Base-by-base conservation (phyloP, 352 stramenopile genomes). In the Globisporangium megalacanthum region DNA sequence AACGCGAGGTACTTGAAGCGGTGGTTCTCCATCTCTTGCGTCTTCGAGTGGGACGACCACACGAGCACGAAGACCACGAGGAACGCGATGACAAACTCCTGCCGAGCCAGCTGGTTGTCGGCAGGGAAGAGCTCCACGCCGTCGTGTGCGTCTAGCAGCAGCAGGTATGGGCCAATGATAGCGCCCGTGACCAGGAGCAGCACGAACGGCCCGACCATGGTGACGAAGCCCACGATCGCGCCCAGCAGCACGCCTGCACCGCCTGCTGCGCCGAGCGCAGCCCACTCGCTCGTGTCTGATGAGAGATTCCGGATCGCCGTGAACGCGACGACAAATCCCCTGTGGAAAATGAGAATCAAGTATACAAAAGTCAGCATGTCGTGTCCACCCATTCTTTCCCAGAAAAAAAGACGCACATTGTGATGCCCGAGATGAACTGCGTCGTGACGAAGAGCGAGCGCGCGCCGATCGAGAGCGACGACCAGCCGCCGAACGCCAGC, bases 1-100 rank as follows among this genome's bases (percentile, higher is more conserved):
- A 95, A 88, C n/a, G 92, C 6, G 3, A 93, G 73, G 59, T 95
- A 95, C 71, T 95, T 95, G 75, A 95, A 89, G 15, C 86, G 83
- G 70, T 95, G 86, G 73, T 90, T 93, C 66, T 95, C 86, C 22
- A 92, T 66, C 49, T 95, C 86, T 9, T 66, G 68, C 6, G 79
- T 87, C 77, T 95, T 95, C 61, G 81, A 92, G 29, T 58, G 60
- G 1, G 81, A 92, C 47, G 69, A 72, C 52, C 80, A 93, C n/a
- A 95, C 68, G 36, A 95, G 72, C 62, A 92, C 66, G 54, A 92
- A 95, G 61, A 95, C 89, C 54, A 95, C 86, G 49, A 89, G 81
- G 62, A 95, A 95, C 41, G 83, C 81, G 56, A 95, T 72, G 13
- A 95, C 77, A 67, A 95, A 95, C 56, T 95, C 86, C 59, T 95